Evolutionary conservation across 2,329 filamentous ascomycete genomes (phyloP).

Genomic region (Aspergillus flavus): DNA sequence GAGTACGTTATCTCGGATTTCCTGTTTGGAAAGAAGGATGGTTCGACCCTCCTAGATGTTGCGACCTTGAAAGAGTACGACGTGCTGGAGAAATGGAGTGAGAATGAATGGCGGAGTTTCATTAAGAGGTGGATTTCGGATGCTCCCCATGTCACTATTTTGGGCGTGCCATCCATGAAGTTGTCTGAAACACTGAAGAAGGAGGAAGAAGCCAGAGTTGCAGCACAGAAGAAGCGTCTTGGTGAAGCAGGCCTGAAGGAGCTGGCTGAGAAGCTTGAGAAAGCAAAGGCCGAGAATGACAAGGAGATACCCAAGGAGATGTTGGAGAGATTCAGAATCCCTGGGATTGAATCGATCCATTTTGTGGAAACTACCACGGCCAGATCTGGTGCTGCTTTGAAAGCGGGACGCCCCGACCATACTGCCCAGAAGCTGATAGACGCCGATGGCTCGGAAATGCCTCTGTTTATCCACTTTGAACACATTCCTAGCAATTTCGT

Average conservation of each 20-base stretch:
- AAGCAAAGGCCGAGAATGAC: slow-evolving; percentile 86
- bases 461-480: slow-evolving; percentile 95
- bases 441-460: slow-evolving; percentile 62
- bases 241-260: slow-evolving; percentile 79
- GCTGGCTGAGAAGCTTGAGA: slow-evolving; percentile 73
- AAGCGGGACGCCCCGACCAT: slow-evolving; percentile 68
- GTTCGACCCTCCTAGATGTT: slow-evolving; percentile 69
- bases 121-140: slow-evolving; percentile 82
- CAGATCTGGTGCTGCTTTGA: slow-evolving; percentile 74
- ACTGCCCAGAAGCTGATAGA: slow-evolving; percentile 76
- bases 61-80: slow-evolving; percentile 60
- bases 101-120: slow-evolving; percentile 80
- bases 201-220: slow-evolving; percentile 77
- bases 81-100: slow-evolving; percentile 74
- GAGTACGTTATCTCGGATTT: slow-evolving; percentile 89
- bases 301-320: slow-evolving; percentile 78
- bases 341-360: slow-evolving; percentile 85
- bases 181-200: slow-evolving; percentile 79
- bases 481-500: slow-evolving; percentile 93
- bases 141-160: slow-evolving; percentile 81
- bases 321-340: slow-evolving; percentile 80
- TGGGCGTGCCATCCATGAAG: slow-evolving; percentile 81
- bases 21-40: slow-evolving; percentile 83
- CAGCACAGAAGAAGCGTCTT: slow-evolving; percentile 75
- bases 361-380: slow-evolving; percentile 90